Evolutionary conservation across 2,329 filamentous ascomycete genomes (phyloP).

Genomic region (Cryphonectria japonica): DNA sequence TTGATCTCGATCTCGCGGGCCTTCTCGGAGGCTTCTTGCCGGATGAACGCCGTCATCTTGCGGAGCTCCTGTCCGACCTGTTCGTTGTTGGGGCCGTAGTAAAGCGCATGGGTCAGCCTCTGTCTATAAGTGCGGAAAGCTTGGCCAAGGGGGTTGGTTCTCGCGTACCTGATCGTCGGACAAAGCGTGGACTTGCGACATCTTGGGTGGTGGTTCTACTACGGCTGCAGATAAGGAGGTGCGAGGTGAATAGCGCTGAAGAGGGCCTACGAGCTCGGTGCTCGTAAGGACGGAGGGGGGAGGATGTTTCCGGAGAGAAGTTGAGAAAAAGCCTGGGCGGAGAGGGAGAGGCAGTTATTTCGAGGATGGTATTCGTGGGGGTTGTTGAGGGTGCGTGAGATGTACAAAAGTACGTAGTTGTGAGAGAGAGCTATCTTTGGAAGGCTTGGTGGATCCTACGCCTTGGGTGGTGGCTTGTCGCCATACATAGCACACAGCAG

Average conservation of each 20-base stretch:
- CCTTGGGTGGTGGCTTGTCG: conserved; percentile 21
- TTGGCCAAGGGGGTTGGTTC: conserved; percentile 21
- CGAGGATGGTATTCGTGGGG: conserved; percentile 9
- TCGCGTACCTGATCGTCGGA: conserved; percentile 89
- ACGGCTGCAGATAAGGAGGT: conserved; percentile 29
- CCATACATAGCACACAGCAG: conserved; percentile 17
- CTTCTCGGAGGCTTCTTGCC: conserved; percentile 96
- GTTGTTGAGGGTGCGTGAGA: conserved; percentile 14
- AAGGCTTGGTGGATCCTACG: conserved; percentile 24
- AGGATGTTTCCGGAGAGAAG: neutral
- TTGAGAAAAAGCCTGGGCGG: neutral
- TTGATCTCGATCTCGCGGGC: conserved; percentile 91
- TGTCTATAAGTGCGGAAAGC: conserved; percentile 14
- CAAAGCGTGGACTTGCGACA: conserved; percentile 93
- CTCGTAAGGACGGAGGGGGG: conserved; percentile 4
- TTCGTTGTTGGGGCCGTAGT: conserved; percentile 50
- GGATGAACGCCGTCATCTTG: conserved; percentile 99
- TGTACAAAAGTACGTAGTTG: conserved; percentile 4
- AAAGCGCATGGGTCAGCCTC: conserved; percentile 19
- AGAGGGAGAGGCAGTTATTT: conserved; percentile 5
- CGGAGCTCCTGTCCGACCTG: conserved; percentile 97
- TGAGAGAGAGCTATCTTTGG: conserved; percentile 8
- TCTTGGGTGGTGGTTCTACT: conserved; percentile 52
- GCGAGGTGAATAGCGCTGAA: neutral
- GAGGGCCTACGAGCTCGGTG: conserved; percentile 9